phyloP scores from a whole-genome alignment of 2,329 filamentous ascomycete species.

The Penicillium sp. region DNA sequence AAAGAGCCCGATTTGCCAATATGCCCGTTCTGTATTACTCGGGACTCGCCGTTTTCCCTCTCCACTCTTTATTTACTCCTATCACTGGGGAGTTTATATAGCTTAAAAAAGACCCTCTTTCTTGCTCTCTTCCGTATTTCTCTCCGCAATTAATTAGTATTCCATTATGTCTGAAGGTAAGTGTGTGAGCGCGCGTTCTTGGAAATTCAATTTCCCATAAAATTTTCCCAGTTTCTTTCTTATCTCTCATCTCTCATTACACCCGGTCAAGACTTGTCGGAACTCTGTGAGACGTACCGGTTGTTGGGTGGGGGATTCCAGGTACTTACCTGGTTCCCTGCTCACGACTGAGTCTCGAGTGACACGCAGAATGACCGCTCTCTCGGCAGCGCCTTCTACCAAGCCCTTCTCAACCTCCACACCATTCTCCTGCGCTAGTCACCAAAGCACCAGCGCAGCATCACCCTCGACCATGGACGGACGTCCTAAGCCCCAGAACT shows the following conservation, averaged over 20 bases:
- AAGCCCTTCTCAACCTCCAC: neutral
- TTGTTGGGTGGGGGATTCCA: neutral
- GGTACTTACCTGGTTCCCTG: conserved; percentile 9
- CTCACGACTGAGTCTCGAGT: conserved; percentile 3
- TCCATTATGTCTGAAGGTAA: conserved; percentile 20
- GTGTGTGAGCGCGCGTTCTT: conserved; percentile 16
- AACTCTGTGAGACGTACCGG: neutral
- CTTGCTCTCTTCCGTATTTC: neutral
- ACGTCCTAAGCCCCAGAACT: no score
- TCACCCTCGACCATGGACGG: no score
- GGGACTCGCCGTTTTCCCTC: conserved; percentile 16
- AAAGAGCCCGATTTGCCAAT: neutral
- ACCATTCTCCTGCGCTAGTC: no score
- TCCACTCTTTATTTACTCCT: neutral
- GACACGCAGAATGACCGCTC: neutral
- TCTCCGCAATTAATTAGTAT: neutral
- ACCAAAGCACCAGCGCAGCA: no score
- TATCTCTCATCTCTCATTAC: neutral
- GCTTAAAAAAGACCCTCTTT: neutral
- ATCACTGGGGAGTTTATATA: neutral
- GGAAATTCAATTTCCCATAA: conserved; percentile 13
- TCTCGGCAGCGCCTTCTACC: conserved; percentile 3
- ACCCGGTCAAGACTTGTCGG: neutral
- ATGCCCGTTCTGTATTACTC: neutral
- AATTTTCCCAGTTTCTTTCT: conserved; percentile 16